A percentile compares a stretch with the other conserved stretches of the same genome.
These are phyloP conservation scores for Sordariomycetes sp. DNA, from an alignment of 2,329 filamentous ascomycete species.

Conservation along the genomic window DNA sequence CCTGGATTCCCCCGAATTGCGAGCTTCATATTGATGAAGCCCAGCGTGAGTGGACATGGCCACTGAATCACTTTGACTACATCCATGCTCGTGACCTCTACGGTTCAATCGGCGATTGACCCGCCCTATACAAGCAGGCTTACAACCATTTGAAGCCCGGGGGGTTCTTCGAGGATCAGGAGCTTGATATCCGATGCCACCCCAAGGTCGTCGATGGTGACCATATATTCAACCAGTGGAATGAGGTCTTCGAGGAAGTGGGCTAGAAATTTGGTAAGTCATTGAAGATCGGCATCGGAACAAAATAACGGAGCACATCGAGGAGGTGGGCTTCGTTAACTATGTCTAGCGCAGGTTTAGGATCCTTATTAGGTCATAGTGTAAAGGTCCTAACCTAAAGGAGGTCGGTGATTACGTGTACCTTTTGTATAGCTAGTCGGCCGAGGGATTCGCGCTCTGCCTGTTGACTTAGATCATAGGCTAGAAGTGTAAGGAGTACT, in stretches of 20 bases:
- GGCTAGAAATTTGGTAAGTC: conserved; percentile 1
- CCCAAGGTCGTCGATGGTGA: neutral
- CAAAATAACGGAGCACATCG: conserved; percentile 1
- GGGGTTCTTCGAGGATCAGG: conserved; percentile 18
- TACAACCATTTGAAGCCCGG: conserved; percentile 32
- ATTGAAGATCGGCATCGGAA: neutral
- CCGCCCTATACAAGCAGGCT: conserved; percentile 35
- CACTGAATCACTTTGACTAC: conserved; percentile 35
- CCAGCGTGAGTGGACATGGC: conserved; percentile 27
- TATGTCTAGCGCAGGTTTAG: conserved; percentile 22
- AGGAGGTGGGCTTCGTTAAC: conserved; percentile 22
- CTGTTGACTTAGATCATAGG: conserved; percentile 15
- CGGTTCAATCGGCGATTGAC: conserved; percentile 39
- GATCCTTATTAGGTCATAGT: conserved; percentile 31
- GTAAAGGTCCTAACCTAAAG: conserved; percentile 28
- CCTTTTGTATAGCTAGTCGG: conserved; percentile 12
- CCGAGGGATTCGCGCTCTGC: conserved; percentile 16
- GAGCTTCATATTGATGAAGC: conserved; percentile 21
- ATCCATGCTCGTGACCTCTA: conserved; percentile 44
- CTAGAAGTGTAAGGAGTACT: conserved; percentile 13
- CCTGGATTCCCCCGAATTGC: conserved; percentile 29
- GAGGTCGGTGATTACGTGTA: conserved; percentile 22
- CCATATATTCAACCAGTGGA: conserved; percentile 1
- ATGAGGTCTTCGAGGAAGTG: neutral
- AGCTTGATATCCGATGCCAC: conserved; percentile 10